phyloP scores from a whole-genome alignment of 2,329 filamentous ascomycete species.

The Mollisia scopiformis region DNA sequence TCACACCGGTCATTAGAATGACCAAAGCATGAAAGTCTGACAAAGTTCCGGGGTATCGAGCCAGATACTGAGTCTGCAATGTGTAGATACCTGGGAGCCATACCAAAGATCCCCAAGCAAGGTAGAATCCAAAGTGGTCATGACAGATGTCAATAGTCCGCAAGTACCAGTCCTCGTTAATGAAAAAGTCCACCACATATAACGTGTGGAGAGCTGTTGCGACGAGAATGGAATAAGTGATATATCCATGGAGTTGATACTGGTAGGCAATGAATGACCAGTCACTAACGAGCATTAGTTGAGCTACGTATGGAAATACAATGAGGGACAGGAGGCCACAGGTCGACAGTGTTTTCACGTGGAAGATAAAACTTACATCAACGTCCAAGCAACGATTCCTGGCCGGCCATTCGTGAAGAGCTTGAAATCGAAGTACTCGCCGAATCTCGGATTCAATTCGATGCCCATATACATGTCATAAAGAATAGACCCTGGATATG shows the following conservation, averaged over 20 bases:
- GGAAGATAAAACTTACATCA: slow-evolving; percentile 40
- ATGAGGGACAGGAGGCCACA: not conserved
- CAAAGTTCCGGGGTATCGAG: slow-evolving; percentile 42
- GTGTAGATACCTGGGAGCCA: slow-evolving; percentile 51
- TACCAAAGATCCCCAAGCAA: slow-evolving; percentile 47
- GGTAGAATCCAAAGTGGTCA: slow-evolving; percentile 47
- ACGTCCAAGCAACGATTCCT: slow-evolving; percentile 51
- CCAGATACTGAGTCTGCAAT: slow-evolving; percentile 50
- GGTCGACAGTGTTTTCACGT: not conserved
- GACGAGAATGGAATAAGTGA: slow-evolving; percentile 46
- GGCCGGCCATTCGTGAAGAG: slow-evolving; percentile 50
- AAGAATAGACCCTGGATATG: slow-evolving; percentile 37
- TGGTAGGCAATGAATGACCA: slow-evolving; percentile 44
- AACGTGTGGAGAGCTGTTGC: slow-evolving; percentile 47
- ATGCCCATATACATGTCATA: slow-evolving; percentile 52
- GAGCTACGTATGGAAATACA: not conserved
- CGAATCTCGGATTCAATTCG: slow-evolving; percentile 48
- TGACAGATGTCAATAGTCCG: slow-evolving; percentile 46
- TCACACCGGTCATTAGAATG: slow-evolving; percentile 37
- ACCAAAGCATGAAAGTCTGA: slow-evolving; percentile 29
- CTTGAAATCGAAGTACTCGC: slow-evolving; percentile 48
- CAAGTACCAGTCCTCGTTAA: slow-evolving; percentile 52
- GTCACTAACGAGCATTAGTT: slow-evolving; percentile 31
- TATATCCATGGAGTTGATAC: slow-evolving; percentile 43
- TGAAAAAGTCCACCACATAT: slow-evolving; percentile 52